A percentile compares a stretch with the other conserved stretches of the same genome.
phyloP scores from a whole-genome alignment of 306 rosid genomes.

The Mimosa pudica region DNA sequence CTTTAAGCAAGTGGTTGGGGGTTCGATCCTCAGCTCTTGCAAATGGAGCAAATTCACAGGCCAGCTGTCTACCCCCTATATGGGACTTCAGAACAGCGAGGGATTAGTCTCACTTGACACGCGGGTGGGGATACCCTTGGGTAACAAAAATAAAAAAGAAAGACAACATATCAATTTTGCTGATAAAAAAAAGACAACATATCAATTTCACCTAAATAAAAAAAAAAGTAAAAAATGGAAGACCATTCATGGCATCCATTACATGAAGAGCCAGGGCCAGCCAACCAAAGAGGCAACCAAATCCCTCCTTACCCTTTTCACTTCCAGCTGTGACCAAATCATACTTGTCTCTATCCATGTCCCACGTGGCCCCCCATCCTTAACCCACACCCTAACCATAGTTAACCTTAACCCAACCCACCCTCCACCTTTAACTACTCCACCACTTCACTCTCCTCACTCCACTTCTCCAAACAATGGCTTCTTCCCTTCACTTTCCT shows the following conservation, averaged over 20 bases:
- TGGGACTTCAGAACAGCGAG: no score
- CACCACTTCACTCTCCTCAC: not conserved
- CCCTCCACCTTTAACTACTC: constrained; percentile 19
- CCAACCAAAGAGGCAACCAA: constrained; percentile 22
- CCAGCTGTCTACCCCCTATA: no score
- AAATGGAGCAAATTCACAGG: no score
- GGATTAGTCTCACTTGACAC: no score
- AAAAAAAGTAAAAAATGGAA: not conserved
- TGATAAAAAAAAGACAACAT: no score
- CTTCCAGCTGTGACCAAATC: constrained; percentile 76
- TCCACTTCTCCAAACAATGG: constrained; percentile 43
- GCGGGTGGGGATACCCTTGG: no score
- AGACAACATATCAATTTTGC: no score
- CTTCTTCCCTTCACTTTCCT: constrained; percentile 1
- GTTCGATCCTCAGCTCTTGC: no score
- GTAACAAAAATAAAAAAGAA: no score
- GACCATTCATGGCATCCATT: not conserved
- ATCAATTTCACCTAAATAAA: no score
- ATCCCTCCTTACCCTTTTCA: constrained; percentile 40
- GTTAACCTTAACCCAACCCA: constrained; percentile 35
- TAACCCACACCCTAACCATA: constrained; percentile 43
- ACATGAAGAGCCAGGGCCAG: not conserved
- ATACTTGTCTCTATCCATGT: constrained; percentile 25
- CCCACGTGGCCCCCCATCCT: constrained; percentile 38
- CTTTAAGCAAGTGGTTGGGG: no score